A percentile compares a stretch with the other conserved stretches of the same genome.
phyloP scores from a whole-genome alignment of 2,329 filamentous ascomycete genomes.

The Colletotrichum eremochloae region DNA sequence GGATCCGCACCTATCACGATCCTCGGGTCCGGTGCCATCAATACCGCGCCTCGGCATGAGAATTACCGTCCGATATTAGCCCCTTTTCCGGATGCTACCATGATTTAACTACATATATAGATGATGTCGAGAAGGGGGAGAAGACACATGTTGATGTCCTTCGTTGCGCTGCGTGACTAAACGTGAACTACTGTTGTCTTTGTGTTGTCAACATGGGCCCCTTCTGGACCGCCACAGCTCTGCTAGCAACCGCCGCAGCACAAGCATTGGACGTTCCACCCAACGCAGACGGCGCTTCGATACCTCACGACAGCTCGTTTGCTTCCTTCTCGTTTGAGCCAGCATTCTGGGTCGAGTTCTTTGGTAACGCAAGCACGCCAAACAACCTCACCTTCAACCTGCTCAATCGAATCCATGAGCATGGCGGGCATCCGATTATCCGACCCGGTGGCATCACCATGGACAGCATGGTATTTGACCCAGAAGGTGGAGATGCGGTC shows the following conservation, averaged over 20 bases:
- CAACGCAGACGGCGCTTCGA: slow-evolving; percentile 33
- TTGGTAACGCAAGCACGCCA: slow-evolving; percentile 37
- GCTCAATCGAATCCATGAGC: slow-evolving; percentile 36
- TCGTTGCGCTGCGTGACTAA: too few species aligned
- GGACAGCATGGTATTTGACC: slow-evolving; percentile 44
- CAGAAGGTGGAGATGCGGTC: slow-evolving; percentile 34
- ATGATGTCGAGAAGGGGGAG: not conserved
- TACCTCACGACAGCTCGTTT: slow-evolving; percentile 39
- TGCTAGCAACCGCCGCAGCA: slow-evolving; percentile 7
- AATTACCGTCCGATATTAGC: not conserved
- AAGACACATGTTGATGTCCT: not conserved
- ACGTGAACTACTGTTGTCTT: not conserved
- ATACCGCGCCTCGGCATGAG: not conserved
- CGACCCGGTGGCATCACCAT: slow-evolving; percentile 44
- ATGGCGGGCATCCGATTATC: slow-evolving; percentile 38
- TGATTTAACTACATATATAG: not conserved
- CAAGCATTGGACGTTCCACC: slow-evolving; percentile 6
- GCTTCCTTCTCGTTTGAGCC: slow-evolving; percentile 43
- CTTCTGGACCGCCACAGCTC: slow-evolving; percentile 13
- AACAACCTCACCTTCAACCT: slow-evolving; percentile 41
- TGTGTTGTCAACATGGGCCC: slow-evolving; percentile 1
- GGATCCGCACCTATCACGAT: slow-evolving; percentile 14
- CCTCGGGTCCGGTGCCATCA: not conserved
- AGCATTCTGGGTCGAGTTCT: slow-evolving; percentile 44
- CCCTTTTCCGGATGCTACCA: too few species aligned